Base-by-base conservation (phyloP, 495 filamentous ascomycete species). In the Jackrogersella minutella region DNA sequence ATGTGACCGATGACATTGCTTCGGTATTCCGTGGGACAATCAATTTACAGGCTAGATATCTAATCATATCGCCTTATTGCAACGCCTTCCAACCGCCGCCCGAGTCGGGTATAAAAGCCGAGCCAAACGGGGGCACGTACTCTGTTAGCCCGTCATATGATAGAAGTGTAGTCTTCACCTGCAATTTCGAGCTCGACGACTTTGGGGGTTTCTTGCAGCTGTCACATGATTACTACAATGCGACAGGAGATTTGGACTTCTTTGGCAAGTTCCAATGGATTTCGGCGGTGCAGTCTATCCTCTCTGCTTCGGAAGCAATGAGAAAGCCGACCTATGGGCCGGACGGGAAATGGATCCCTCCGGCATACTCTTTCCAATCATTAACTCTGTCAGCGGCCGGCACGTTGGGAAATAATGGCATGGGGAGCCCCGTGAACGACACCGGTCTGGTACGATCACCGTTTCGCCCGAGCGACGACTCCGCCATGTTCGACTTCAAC, bases 161-260 rank as follows among this genome's bases (percentile, higher is more conserved):
- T 64, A 78, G 75, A 26, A 58, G 76, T 5, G 64, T 78, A 9
- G 84, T 88, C 7, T 88, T 86, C 69, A 86, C 88, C 62, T 88
- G 86, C 79, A 88, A 87, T 69, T 87, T 85, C 74, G 86, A 88
- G 69, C 81, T 88, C 24, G 86, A 88, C 72, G 85, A 83, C 26
- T 77, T 89, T 10, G 87, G 85, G 2, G 85, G 83, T 0, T 88
- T 88, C 72, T 70, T 88, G 39, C 81, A 89, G 72, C 78, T 89
- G 56, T 87, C 83, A 19, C 70, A 80, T 11, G 82, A 84, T 30
- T 89, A 89, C 75, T 86, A 85, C 70, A 75, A 75, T 22, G 73
- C 76, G 2, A 89, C 87, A 0, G 70, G 77, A 1, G 86, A 89
- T 58, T 64, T 80, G 6, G 75, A 73, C 6, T 88, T 88, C 73